Percentiles rank a stretch among this genome's conserved stretches.
Evolutionary conservation across 805 yeast genomes (phyloP).

Genomic region (Candida gorgasii): DNA sequence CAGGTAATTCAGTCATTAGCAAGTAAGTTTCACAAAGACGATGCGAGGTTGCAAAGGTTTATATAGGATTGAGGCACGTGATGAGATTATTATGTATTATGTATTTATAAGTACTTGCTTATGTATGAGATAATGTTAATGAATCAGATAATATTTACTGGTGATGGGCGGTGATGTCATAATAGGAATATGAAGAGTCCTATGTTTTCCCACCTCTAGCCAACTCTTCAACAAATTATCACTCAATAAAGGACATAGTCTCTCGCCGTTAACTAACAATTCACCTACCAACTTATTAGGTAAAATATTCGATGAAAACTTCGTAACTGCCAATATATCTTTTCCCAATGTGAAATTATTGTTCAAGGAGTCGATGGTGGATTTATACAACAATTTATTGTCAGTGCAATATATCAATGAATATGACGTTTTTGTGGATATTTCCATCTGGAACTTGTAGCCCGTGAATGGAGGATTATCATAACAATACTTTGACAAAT

Average conservation of each 20-base stretch:
- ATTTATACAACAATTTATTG: slow-evolving; percentile 23
- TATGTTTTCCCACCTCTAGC: slow-evolving; percentile 24
- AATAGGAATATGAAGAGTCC: slow-evolving; percentile 29
- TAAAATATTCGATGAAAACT: slow-evolving; percentile 9
- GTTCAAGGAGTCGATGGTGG: slow-evolving; percentile 2
- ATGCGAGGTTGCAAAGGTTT: background rate
- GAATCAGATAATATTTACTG: slow-evolving; percentile 17
- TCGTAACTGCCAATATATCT: slow-evolving; percentile 7
- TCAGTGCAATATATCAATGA: slow-evolving; percentile 29
- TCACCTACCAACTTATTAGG: slow-evolving; percentile 31
- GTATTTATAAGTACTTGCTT: too few relatives aligned
- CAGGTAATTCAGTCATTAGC: slow-evolving; percentile 25
- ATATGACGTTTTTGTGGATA: background rate
- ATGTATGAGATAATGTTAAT: too few relatives aligned
- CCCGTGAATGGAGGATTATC: slow-evolving; percentile 22
- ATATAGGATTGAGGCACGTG: background rate
- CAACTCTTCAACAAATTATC: slow-evolving; percentile 26
- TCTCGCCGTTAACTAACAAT: slow-evolving; percentile 9
- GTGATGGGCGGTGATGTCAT: slow-evolving; percentile 31
- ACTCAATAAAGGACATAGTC: slow-evolving; percentile 25
- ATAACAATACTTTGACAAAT: slow-evolving; percentile 14
- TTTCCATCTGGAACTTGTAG: slow-evolving; percentile 28
- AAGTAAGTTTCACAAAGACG: slow-evolving; percentile 1
- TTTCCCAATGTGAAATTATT: slow-evolving; percentile 10
- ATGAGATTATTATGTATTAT: too few relatives aligned